Percentiles rank a stretch among this genome's conserved stretches.
phyloP scores from a whole-genome alignment of 2,329 filamentous ascomycete species.

The Botrytis porri region DNA sequence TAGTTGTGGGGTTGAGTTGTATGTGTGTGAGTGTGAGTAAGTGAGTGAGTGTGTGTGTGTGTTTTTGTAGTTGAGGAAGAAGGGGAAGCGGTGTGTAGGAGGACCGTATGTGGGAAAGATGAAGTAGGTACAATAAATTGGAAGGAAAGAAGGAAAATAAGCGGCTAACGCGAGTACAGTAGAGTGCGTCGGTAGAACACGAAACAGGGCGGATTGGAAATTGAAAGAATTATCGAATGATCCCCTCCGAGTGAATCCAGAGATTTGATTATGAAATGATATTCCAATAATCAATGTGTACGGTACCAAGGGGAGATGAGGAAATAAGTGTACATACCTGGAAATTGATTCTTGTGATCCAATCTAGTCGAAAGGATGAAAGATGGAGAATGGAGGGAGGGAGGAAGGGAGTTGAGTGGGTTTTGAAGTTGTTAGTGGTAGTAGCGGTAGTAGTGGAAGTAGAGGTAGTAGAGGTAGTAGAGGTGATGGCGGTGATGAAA shows the following conservation, averaged over 20 bases:
- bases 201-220: not conserved
- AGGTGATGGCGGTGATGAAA: not conserved
- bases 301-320: not conserved
- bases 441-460: too few relatives aligned
- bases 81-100: constrained; percentile 9
- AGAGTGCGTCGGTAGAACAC: not conserved
- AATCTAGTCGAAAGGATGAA: not conserved
- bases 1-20: not conserved
- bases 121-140: constrained; percentile 11
- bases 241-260: not conserved
- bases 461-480: too few relatives aligned
- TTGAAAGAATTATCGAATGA: not conserved
- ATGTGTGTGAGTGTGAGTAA: not conserved
- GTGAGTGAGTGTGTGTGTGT: not conserved
- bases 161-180: constrained; percentile 10
- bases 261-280: not conserved
- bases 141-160: constrained; percentile 10
- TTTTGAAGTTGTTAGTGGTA: not conserved
- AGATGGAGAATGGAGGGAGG: not conserved
- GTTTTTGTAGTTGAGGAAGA: not conserved
- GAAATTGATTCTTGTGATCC: not conserved
- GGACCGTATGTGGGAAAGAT: not conserved
- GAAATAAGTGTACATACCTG: not conserved
- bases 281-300: not conserved
- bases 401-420: not conserved